Conservation (phyloP, 2,329 filamentous ascomycete species). For the Huntiella abstrusa region DNA sequence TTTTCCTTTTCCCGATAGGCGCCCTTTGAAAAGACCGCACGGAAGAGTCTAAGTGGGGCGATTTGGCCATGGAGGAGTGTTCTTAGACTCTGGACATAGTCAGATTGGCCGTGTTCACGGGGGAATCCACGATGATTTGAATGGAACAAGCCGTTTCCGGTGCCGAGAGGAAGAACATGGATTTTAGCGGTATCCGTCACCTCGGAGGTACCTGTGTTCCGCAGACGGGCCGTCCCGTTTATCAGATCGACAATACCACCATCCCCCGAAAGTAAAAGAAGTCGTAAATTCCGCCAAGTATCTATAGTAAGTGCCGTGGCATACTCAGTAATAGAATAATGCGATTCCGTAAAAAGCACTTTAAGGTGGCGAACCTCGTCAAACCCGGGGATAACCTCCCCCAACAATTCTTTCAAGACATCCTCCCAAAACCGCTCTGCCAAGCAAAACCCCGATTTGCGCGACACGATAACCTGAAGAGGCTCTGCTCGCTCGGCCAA, state of each 20-base stretch:
- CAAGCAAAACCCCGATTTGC: conserved; percentile 40
- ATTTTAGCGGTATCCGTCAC: conserved; percentile 23
- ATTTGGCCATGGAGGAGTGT: conserved; percentile 40
- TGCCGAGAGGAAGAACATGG: conserved; percentile 40
- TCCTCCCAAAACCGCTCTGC: conserved; percentile 19
- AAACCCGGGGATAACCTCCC: conserved; percentile 11
- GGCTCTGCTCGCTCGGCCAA: conserved; percentile 5
- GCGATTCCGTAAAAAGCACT: conserved; percentile 43
- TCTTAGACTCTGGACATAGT: conserved; percentile 31
- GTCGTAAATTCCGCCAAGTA: conserved; percentile 25
- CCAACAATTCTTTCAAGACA: not conserved
- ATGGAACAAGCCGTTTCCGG: conserved; percentile 46
- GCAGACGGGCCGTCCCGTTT: conserved; percentile 30
- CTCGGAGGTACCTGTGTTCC: not conserved
- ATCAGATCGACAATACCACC: conserved; percentile 70
- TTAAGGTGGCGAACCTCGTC: conserved; percentile 21
- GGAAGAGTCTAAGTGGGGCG: conserved; percentile 40
- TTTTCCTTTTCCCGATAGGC: conserved; percentile 24
- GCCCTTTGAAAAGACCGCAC: conserved; percentile 39
- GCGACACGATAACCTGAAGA: conserved; percentile 50
- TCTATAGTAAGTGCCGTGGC: conserved; percentile 22
- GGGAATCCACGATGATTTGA: conserved; percentile 42
- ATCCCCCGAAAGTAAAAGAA: conserved; percentile 73
- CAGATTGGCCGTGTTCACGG: conserved; percentile 19
- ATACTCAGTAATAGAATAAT: conserved; percentile 45